These are phyloP conservation scores for Colletotrichum karsti DNA, from an alignment of 2,329 filamentous ascomycete species.

Conservation along the genomic window DNA sequence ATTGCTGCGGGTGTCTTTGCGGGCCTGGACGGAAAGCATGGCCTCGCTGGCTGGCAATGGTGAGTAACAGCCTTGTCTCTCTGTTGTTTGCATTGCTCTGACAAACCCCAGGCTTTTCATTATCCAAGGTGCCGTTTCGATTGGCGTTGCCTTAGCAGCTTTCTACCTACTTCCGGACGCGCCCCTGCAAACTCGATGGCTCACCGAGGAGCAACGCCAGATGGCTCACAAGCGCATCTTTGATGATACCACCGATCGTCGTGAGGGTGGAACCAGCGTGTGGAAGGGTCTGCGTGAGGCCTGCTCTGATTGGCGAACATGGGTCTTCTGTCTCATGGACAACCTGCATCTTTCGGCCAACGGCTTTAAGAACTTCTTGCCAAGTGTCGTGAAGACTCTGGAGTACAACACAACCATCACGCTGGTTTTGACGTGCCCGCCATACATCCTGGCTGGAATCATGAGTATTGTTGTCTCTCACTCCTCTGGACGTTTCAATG, in stretches of 20 bases:
- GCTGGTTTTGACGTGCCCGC: constrained; percentile 56
- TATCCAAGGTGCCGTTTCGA: constrained; percentile 47
- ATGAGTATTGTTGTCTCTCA: constrained; percentile 43
- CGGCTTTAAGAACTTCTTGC: constrained; percentile 48
- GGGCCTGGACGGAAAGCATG: constrained; percentile 47
- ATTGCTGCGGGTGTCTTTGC: constrained; percentile 52
- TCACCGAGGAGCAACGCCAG: constrained; percentile 49
- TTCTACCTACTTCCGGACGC: constrained; percentile 49
- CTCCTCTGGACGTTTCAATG: constrained; percentile 50
- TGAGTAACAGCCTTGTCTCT: too few species aligned
- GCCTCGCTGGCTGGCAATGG: constrained; percentile 53
- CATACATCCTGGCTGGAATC: constrained; percentile 51
- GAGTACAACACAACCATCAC: constrained; percentile 53
- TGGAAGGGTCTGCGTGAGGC: constrained; percentile 53
- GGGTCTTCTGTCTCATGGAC: constrained; percentile 60
- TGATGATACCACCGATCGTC: constrained; percentile 40
- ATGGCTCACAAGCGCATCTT: constrained; percentile 46
- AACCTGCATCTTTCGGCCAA: constrained; percentile 60
- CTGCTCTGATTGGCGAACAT: constrained; percentile 53
- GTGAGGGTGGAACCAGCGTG: constrained; percentile 47
- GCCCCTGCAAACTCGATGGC: constrained; percentile 46
- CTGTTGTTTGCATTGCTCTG: too few species aligned
- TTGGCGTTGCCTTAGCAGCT: constrained; percentile 41
- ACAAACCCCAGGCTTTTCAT: constrained; percentile 47
- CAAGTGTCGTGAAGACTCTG: constrained; percentile 49